These are phyloP conservation scores for Collybiopsis luxurians DNA, from an alignment of 768 basidiomycete species.

Conservation along the genomic window DNA sequence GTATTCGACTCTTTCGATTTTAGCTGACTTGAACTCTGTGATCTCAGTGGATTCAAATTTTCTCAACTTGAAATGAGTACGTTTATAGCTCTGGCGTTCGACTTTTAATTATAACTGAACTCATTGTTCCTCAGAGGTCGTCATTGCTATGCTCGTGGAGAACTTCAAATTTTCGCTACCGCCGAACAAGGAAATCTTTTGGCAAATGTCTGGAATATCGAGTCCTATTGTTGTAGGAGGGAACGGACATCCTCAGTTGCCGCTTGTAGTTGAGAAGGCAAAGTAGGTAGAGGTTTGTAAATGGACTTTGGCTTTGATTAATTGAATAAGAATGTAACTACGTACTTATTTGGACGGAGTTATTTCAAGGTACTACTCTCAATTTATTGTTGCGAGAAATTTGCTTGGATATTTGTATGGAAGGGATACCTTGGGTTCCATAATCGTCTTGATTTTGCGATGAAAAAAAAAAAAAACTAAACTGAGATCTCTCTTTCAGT, in stretches of 20 bases:
- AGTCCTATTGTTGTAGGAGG: constrained; percentile 1
- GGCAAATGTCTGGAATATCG: constrained; percentile 7
- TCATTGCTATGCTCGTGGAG: constrained; percentile 5
- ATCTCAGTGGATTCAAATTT: constrained; percentile 9
- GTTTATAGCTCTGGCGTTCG: background rate
- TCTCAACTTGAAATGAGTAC: constrained; percentile 10
- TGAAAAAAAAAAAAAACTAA: too few species aligned
- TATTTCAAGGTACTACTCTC: too few species aligned
- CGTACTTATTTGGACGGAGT: too few species aligned
- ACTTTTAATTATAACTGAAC: background rate
- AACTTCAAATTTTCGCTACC: constrained; percentile 3
- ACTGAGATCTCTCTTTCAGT: background rate
- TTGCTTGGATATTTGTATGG: too few species aligned
- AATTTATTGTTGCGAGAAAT: too few species aligned
- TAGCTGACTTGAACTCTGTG: background rate
- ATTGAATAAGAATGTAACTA: too few species aligned
- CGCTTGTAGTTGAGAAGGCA: background rate
- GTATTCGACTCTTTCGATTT: background rate
- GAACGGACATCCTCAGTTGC: constrained; percentile 3
- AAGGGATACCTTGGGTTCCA: too few species aligned
- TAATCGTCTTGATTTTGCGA: too few species aligned
- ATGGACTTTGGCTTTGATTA: too few species aligned
- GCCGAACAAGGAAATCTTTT: constrained; percentile 4
- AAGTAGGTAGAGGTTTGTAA: too few species aligned
- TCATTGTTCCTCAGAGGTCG: constrained; percentile 1